phyloP scores from a whole-genome alignment of 768 basidiomycete genomes.

The Lactarius hengduanensis region DNA sequence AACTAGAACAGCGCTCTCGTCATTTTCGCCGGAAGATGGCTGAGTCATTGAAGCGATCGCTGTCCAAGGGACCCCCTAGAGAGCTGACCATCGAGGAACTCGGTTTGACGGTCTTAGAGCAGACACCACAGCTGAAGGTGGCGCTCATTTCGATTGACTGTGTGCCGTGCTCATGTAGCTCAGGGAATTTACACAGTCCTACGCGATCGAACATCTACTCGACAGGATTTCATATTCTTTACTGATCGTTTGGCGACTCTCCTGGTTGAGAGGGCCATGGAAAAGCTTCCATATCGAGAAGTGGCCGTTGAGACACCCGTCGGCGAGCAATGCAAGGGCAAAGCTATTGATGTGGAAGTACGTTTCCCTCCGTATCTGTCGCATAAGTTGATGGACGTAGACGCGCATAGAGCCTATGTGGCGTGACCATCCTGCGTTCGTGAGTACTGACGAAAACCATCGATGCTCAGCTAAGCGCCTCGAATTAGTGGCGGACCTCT shows the following conservation, averaged over 20 bases:
- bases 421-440: conserved; percentile 88
- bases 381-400: not conserved
- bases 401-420: conserved; percentile 64
- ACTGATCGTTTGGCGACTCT: conserved; percentile 82
- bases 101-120: conserved; percentile 62
- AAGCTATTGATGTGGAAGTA: conserved; percentile 61
- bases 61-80: conserved; percentile 28
- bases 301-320: conserved; percentile 69
- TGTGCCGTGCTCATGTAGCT: not conserved
- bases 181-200: conserved; percentile 91
- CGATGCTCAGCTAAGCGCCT: not conserved
- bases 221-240: conserved; percentile 93
- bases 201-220: conserved; percentile 63
- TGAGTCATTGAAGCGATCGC: conserved; percentile 29
- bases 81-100: conserved; percentile 42
- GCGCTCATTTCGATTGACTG: conserved; percentile 18
- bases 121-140: conserved; percentile 81
- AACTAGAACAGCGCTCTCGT: conserved; percentile 76
- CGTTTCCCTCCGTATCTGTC: conserved; percentile 12
- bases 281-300: conserved; percentile 68
- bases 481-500: conserved; percentile 76
- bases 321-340: conserved; percentile 54
- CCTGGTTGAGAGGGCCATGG: conserved; percentile 81
- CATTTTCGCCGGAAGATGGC: conserved; percentile 76
- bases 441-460: conserved; percentile 39